Percentiles rank a stretch among this genome's conserved stretches.
Conservation (phyloP, 768 basidiomycete genomes). For the Leccinum obscurum region DNA sequence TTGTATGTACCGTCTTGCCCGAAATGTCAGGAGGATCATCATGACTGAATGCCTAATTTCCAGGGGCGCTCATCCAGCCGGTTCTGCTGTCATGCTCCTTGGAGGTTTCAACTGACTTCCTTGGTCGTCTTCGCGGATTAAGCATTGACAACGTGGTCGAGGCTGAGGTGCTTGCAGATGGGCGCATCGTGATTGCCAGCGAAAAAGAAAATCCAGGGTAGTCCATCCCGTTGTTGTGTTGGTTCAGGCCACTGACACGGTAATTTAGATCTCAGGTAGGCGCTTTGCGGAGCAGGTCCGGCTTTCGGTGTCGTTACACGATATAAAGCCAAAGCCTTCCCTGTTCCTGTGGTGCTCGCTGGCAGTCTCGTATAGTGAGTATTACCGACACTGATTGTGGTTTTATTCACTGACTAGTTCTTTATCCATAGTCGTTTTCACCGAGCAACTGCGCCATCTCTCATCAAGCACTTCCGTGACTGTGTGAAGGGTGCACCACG, state of each 20-base stretch:
- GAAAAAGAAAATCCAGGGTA: conserved; percentile 70
- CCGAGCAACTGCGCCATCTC: conserved; percentile 79
- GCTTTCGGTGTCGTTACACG: conserved; percentile 85
- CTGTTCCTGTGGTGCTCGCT: conserved; percentile 87
- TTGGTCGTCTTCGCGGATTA: conserved; percentile 79
- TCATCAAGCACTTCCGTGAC: conserved; percentile 91
- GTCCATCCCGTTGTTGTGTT: conserved; percentile 10
- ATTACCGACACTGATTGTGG: conserved; percentile 2
- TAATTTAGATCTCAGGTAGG: conserved; percentile 83
- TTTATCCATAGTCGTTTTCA: conserved; percentile 70
- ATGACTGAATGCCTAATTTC: conserved; percentile 10
- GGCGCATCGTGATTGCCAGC: conserved; percentile 75
- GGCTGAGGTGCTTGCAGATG: conserved; percentile 88
- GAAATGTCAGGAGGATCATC: not conserved
- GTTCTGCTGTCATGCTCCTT: conserved; percentile 77
- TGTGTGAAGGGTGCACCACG: conserved; percentile 87
- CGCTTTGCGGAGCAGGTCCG: conserved; percentile 79
- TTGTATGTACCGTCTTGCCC: conserved; percentile 48
- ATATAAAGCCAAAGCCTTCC: conserved; percentile 88
- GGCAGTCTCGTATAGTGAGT: conserved; percentile 91
- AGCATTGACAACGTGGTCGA: conserved; percentile 91
- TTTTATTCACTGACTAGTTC: not conserved
- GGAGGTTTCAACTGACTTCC: conserved; percentile 81
- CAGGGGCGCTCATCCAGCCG: conserved; percentile 77
- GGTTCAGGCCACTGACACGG: conserved; percentile 2